Percentiles rank a stretch among this genome's conserved stretches.
Conservation (phyloP, 1,284 basidiomycete genomes). For the Pisolithus thermaeus region DNA sequence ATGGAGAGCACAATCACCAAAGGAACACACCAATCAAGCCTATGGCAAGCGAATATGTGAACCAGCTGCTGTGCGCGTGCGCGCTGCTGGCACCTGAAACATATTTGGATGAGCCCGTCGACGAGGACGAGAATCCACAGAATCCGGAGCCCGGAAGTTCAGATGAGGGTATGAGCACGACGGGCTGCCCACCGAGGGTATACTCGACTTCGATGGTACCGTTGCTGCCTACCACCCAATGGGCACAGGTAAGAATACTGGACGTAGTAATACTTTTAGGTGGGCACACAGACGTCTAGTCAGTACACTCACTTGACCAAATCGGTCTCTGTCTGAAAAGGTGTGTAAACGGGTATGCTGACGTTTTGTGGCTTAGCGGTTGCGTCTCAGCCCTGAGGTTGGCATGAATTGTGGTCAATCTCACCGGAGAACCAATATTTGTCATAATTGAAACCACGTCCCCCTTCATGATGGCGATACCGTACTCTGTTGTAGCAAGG, state of each 20-base stretch:
- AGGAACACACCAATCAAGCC: conserved; percentile 4
- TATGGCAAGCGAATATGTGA: conserved; percentile 11
- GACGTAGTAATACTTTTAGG: background rate
- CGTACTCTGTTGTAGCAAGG: conserved; percentile 49
- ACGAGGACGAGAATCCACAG: conserved; percentile 24
- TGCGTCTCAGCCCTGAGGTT: background rate
- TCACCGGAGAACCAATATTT: conserved; percentile 70
- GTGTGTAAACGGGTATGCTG: conserved; percentile 50
- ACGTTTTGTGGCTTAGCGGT: conserved; percentile 45
- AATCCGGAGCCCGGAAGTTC: conserved; percentile 36
- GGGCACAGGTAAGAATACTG: conserved; percentile 56
- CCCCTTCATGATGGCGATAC: conserved; percentile 71
- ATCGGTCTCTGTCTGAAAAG: conserved; percentile 40
- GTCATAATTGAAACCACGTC: conserved; percentile 65
- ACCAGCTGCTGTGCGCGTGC: background rate
- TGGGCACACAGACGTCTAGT: background rate
- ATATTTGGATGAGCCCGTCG: background rate
- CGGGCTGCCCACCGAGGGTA: conserved; percentile 50
- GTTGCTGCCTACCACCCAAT: conserved; percentile 60
- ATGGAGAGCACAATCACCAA: background rate
- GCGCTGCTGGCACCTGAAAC: conserved; percentile 6
- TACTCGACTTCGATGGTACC: conserved; percentile 57
- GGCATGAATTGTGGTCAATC: conserved; percentile 17
- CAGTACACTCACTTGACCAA: conserved; percentile 46
- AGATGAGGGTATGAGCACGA: conserved; percentile 43